Base-by-base conservation (phyloP, 345 rosid species). In the Angophora floribunda region DNA sequence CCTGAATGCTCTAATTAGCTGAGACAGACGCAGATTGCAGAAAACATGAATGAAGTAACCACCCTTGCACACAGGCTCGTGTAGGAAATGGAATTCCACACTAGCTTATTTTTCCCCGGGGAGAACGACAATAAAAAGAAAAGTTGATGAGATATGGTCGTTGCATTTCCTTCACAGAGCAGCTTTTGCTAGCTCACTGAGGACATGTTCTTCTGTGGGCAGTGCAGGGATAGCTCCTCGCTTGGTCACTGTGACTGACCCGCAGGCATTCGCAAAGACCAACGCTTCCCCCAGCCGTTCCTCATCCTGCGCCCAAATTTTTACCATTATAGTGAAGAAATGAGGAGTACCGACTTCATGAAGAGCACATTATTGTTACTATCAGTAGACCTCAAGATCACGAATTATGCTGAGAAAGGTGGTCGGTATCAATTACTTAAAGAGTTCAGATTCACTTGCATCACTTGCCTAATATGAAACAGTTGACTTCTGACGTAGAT, bases 151-250 rank as follows among this genome's bases (percentile, higher is more conserved):
- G 65, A 4, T 59, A 59, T 59, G 51, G 28, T 41, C 85, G 3
- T 51, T 44, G 51, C 26, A n/a, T 13, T 47, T 63, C 36, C 75
- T 51, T 41, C 67, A 88, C 6, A 90, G 65, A 85, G 90, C 32
- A 51, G 51, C 55, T 87, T 89, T 19, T 4, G 89, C 26, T 51
- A 95, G 52, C 89, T 95, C 93, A 7, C 95, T 88, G 79, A 91
- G 93, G 89, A 94, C 99, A 17, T 95, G 95, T 86, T 93, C 87
- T 92, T 90, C 95, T n/a, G 97, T 93, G 26, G 99, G 99, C 86
- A 97, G 91, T 0, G 98, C 96, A 12, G 99, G 99, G 91, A 97
- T 97, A 0, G 99, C 99, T 78, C 99, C 99, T 91, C 97, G 94
- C 92, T 93, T 95, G 52, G 95, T 97, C 52, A 97, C 99, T 0